Conservation (phyloP, 2,329 filamentous ascomycete genomes). For the Drechslerella stenobrocha region DNA sequence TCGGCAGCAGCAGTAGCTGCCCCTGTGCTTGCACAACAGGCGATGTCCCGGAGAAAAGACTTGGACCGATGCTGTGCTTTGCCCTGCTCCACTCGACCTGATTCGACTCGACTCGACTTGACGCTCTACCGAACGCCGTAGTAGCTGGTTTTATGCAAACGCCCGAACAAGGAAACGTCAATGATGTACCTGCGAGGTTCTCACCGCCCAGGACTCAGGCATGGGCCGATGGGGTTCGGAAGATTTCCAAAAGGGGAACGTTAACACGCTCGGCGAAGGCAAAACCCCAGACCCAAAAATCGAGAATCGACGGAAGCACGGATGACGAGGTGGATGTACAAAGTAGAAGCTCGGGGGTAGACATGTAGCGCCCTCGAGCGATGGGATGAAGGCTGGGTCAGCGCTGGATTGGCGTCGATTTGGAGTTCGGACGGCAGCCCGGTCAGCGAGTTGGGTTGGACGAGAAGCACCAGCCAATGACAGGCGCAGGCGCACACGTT, state of each 20-base stretch:
- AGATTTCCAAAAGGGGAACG: constrained; percentile 6
- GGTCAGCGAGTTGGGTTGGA: not conserved
- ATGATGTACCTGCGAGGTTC: not conserved
- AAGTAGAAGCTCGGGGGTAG: no score
- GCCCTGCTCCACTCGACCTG: no score
- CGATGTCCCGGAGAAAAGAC: not conserved
- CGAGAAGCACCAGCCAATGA: not conserved
- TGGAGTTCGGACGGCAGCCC: not conserved
- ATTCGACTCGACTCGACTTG: no score
- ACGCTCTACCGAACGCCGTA: not conserved
- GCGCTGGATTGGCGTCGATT: not conserved
- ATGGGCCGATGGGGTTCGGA: constrained; percentile 2
- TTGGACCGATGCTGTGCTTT: not conserved
- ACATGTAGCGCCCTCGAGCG: no score
- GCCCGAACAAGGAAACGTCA: constrained; percentile 3
- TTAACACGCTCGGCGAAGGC: no score
- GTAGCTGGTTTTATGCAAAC: not conserved
- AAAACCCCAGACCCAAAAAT: no score
- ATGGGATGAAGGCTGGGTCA: not conserved
- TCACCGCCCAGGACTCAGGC: not conserved
- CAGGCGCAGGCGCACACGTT: constrained; percentile 3
- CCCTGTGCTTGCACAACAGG: not conserved
- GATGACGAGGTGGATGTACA: not conserved
- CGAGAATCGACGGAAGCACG: no score
- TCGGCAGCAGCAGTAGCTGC: not conserved